These are phyloP conservation scores for Hemileia vastatrix DNA, from an alignment of 1,284 basidiomycete species.

Conservation along the genomic window DNA sequence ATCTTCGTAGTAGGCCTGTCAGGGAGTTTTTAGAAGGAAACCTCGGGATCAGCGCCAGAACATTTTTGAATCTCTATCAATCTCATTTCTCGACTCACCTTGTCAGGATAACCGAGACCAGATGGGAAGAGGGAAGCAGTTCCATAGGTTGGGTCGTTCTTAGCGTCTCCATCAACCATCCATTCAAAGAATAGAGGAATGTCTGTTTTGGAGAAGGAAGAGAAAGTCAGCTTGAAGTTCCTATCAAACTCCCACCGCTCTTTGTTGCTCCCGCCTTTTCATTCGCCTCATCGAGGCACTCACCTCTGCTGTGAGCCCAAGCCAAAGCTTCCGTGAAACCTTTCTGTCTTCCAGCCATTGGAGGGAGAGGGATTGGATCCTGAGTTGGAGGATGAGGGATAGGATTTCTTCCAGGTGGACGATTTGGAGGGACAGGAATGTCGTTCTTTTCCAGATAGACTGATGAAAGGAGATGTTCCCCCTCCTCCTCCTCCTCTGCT, in stretches of 20 bases:
- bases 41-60: too few species aligned
- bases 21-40: not conserved
- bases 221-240: not conserved
- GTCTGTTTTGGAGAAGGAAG: slow-evolving; percentile 48
- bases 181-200: slow-evolving; percentile 68
- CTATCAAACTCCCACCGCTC: too few species aligned
- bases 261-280: not conserved
- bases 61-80: too few species aligned
- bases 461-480: slow-evolving; percentile 29
- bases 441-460: slow-evolving; percentile 19
- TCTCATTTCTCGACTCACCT: slow-evolving; percentile 55
- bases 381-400: too few species aligned
- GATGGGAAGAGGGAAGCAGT: slow-evolving; percentile 77
- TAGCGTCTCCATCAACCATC: slow-evolving; percentile 75
- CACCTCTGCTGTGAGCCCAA: slow-evolving; percentile 75
- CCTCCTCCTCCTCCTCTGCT: slow-evolving; percentile 53
- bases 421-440: not conserved
- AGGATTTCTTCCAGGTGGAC: too few species aligned
- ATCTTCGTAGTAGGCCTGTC: slow-evolving; percentile 81
- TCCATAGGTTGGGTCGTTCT: slow-evolving; percentile 77
- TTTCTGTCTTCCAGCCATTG: too few species aligned
- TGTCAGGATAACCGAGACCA: slow-evolving; percentile 73
- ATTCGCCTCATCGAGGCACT: slow-evolving; percentile 29
- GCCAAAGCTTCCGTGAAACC: slow-evolving; percentile 76
- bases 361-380: too few species aligned